A percentile compares a stretch with the other conserved stretches of the same genome.
phyloP scores from a whole-genome alignment of 179 eudicot genomes.

The Beta macrorhiza region DNA sequence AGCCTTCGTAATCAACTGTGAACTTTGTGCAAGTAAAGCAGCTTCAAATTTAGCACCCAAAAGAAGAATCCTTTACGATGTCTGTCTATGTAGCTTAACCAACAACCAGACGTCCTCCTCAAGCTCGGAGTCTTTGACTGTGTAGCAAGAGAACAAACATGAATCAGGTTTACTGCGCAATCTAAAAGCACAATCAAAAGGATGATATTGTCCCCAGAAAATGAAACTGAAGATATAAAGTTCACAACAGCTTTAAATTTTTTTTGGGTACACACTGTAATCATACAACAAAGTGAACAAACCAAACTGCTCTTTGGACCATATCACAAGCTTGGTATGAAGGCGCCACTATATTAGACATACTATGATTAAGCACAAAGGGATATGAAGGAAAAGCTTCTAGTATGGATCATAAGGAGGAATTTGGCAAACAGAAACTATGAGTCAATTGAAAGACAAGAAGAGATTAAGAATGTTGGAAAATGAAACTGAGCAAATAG shows the following conservation, averaged over 20 bases:
- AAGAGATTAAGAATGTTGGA: no score
- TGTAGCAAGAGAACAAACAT: neutral
- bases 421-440: neutral
- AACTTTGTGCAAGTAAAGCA: slow-evolving; percentile 17
- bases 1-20: neutral
- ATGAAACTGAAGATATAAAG: neutral
- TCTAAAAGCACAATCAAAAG: neutral
- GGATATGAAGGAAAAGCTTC: neutral
- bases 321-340: neutral
- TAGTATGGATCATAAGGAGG: neutral
- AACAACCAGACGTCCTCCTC: neutral
- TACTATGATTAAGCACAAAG: neutral
- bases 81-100: neutral
- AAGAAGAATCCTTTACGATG: neutral
- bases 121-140: slow-evolving; percentile 27
- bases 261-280: neutral
- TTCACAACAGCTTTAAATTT: neutral
- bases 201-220: neutral
- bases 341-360: neutral
- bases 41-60: slow-evolving; percentile 10
- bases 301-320: neutral
- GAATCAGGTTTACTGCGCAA: neutral
- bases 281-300: neutral
- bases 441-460: neutral
- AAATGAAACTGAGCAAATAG: no score